Evolutionary conservation across 2,329 filamentous ascomycete species (phyloP), one percentile per base, ranked within the genome.

Genomic region (Colletotrichum sp.): DNA sequence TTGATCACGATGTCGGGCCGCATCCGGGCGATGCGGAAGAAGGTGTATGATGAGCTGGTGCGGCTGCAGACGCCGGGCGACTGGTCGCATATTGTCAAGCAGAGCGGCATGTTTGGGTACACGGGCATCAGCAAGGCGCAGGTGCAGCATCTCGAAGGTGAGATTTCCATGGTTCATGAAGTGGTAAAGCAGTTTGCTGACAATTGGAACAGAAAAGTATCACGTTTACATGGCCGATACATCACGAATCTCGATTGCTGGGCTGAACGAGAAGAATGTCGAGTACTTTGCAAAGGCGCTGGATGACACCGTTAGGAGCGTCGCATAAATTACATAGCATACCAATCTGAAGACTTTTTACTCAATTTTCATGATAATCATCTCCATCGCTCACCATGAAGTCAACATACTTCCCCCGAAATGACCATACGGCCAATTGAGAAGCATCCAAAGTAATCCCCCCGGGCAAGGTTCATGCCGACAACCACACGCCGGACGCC

Each of bases 71-170:
- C 84, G 0, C 85, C 85, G 0, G 84, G 84, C 0, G 76, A 81
- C 28, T 86, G 85, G 85, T 78, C 79, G 2, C 83, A 85, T 56
- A 78, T 86, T 9, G 77, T 83, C 1, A 80, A 80, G 24, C 84
- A 86, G 69, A 83, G 78, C 13, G 84, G 85, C 32, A 86, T 86
- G 85, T 86, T 86, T 77, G 82, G 81, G 0, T 85, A 83, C 73
- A 89, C 89, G 0, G 90, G 90, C 0, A 81, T 92, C 75, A 86
- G 76, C 6, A 85, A 88, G 74, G 74, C 81, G 5, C 89, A 91
- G 77, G 88, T 91, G 10, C 76, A 76, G 5, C 74, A 77, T 1
- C 74, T 84, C 1, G 81, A 83, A 79, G 79, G 82, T 82, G 78
- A 69, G 81, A 5, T 3, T 18, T 10, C 24, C 43, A 12, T 18